Base-by-base conservation (phyloP, 1,284 basidiomycete genomes). In the Mycena citricolor region DNA sequence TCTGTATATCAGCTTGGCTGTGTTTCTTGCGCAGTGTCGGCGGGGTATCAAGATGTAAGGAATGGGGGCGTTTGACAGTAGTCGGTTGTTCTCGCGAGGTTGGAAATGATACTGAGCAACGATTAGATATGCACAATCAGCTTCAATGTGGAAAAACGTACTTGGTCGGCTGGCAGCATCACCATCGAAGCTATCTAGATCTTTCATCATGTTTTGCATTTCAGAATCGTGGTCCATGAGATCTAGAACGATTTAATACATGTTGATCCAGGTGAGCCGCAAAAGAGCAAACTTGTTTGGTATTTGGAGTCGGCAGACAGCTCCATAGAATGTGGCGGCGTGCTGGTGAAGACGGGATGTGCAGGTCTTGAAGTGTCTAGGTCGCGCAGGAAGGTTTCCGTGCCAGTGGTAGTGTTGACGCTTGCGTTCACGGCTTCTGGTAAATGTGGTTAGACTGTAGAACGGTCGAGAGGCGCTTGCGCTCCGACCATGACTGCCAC, bases 221-320 rank as follows among this genome's bases (percentile, higher is more conserved):
- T 83, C 81, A 2, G 83, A 83, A 55, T 87, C 81, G 41, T 78
- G 73, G 14, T 84, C 83, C 48, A 88, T 61, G 12, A 88, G 69
- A 64, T 88, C 84, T 87, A 46, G 26, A 29, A 11, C 35, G 48
- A 32, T 14, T 31, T 52, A 32, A 22, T n/a, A n/a, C n/a, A n/a
- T n/a, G n/a, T 21, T 13, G 42, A 37, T 21, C 20, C 20, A 20
- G 33, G 22, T 25, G 32, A 45, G 30, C 44, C 36, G 20, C 29
- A 26, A 46, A 7, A 4, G 17, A 13, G 14, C 20, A 11, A 67
- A 85, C 84, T 85, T 14, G 82, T 79, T 46, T 80, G 73, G 49
- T 68, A 70, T 29, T 67, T 69, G 21, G 76, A 61, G 44, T 77
- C 71, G 2, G 74, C 73, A 25, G 81, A 77, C 61, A 85, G 72